Evolutionary conservation across 768 basidiomycete genomes (phyloP).

Genomic region (Boletus vermiculosoides): DNA sequence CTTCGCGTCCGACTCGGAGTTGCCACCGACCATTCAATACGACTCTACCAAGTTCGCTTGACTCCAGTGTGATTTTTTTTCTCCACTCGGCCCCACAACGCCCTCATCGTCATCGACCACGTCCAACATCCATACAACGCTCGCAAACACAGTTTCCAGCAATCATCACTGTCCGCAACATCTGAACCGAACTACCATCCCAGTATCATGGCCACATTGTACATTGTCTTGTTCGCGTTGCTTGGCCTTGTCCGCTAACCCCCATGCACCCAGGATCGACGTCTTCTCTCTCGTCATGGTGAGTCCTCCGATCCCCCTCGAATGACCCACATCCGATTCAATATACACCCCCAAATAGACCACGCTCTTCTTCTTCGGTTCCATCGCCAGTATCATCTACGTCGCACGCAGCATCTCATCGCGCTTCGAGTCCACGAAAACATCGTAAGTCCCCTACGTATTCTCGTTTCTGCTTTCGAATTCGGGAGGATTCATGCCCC

Average conservation of each 20-base stretch:
- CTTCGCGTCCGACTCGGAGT: too few species aligned
- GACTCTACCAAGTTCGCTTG: too few species aligned
- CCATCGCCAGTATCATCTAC: conserved; percentile 43
- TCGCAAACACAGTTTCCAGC: too few species aligned
- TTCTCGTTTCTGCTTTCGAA: not conserved
- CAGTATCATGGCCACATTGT: conserved; percentile 17
- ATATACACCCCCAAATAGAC: conserved; percentile 25
- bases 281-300: conserved; percentile 19
- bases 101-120: too few species aligned
- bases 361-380: conserved; percentile 43
- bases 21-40: too few species aligned
- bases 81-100: too few species aligned
- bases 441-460: conserved; percentile 43
- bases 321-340: not conserved
- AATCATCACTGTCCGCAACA: not conserved
- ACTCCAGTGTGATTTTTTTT: too few species aligned
- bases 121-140: too few species aligned
- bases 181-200: not conserved
- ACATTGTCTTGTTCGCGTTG: not conserved
- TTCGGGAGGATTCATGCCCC: not conserved
- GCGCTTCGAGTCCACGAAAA: conserved; percentile 49
- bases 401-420: conserved; percentile 40
- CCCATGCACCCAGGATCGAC: conserved; percentile 11
- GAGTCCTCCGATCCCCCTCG: not conserved
- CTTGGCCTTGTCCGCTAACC: not conserved